Conservation (phyloP, 805 yeast genomes). For the Blastobotrys attinorum region DNA sequence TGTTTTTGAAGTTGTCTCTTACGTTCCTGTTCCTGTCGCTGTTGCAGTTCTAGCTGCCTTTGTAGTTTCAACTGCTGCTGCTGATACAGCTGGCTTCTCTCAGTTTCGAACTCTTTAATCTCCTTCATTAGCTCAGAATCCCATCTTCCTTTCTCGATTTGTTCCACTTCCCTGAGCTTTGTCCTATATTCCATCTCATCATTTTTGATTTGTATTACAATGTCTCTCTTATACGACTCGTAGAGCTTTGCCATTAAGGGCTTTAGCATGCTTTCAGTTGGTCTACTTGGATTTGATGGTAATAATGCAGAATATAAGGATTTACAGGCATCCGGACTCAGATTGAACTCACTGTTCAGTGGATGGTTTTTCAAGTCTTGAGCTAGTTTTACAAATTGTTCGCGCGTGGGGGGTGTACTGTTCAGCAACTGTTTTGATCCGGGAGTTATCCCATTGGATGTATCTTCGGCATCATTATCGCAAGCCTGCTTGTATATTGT, state of each 20-base stretch:
- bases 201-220: constrained; percentile 19
- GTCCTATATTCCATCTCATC: constrained; percentile 32
- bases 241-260: constrained; percentile 18
- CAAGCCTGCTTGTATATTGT: constrained; percentile 17
- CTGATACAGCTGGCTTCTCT: constrained; percentile 16
- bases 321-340: constrained; percentile 19
- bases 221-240: constrained; percentile 19
- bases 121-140: constrained; percentile 29
- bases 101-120: constrained; percentile 19
- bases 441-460: not conserved
- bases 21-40: constrained; percentile 16
- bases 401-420: constrained; percentile 2
- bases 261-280: constrained; percentile 16
- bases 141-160: constrained; percentile 36
- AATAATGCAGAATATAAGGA: constrained; percentile 18
- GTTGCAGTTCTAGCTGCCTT: constrained; percentile 16
- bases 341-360: constrained; percentile 16
- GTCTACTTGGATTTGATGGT: constrained; percentile 12
- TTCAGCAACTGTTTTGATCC: no score
- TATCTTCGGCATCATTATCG: constrained; percentile 8
- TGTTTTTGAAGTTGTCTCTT: constrained; percentile 9
- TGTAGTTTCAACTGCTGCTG: constrained; percentile 17
- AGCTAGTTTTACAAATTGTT: constrained; percentile 13
- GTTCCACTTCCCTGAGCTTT: constrained; percentile 33
- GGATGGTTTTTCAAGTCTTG: constrained; percentile 17